Percentiles rank a stretch among this genome's conserved stretches.
Conservation (phyloP, 768 basidiomycete genomes). For the Boletus reticulatus region DNA sequence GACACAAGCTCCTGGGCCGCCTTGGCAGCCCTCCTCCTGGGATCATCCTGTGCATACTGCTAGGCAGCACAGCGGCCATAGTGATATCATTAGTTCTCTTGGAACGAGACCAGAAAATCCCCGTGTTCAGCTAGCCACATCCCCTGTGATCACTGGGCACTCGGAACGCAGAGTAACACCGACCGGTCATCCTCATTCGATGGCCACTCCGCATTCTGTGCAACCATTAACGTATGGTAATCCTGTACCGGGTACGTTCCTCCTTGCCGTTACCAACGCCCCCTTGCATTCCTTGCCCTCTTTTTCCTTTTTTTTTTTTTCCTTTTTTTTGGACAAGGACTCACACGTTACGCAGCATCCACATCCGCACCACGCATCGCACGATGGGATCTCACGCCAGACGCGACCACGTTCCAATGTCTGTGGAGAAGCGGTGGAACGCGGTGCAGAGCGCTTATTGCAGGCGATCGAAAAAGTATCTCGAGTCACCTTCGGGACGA, state of each 20-base stretch:
- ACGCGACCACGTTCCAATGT: constrained; percentile 16
- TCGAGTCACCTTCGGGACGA: constrained; percentile 18
- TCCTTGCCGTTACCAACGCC: not conserved
- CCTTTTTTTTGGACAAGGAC: not conserved
- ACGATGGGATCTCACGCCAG: not conserved
- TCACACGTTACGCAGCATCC: constrained; percentile 13
- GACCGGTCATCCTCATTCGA: not conserved
- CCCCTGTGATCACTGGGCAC: not conserved
- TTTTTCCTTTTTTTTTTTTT: not conserved
- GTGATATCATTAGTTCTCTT: not conserved
- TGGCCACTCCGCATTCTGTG: not conserved
- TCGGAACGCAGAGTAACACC: not conserved
- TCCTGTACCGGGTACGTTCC: constrained; percentile 16
- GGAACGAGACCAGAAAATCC: not conserved
- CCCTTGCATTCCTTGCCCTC: too few relatives aligned
- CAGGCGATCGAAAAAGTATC: constrained; percentile 19
- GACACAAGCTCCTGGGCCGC: not conserved
- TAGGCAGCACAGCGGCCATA: not conserved
- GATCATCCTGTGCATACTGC: not conserved
- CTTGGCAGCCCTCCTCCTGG: constrained; percentile 6
- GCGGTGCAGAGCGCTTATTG: constrained; percentile 13
- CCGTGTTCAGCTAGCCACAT: not conserved
- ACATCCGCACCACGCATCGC: constrained; percentile 6
- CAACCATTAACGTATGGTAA: not conserved
- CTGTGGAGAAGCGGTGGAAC: constrained; percentile 13